These are phyloP conservation scores for Phyllosticta ampelicida DNA, from an alignment of 2,329 filamentous ascomycete genomes.

Conservation along the genomic window DNA sequence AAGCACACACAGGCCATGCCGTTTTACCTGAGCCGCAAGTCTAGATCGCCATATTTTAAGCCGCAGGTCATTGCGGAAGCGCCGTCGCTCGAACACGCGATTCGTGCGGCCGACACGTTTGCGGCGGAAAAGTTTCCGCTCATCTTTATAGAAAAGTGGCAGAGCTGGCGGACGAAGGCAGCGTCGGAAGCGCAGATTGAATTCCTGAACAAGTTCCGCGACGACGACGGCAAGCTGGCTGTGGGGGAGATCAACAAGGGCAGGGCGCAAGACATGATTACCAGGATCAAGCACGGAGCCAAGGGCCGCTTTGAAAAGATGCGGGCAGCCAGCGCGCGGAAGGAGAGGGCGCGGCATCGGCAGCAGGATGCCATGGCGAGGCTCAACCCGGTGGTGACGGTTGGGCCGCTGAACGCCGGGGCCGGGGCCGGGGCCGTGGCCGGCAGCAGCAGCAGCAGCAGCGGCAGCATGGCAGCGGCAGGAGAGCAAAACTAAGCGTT, in stretches of 20 bases:
- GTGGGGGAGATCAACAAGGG: slow-evolving; percentile 60
- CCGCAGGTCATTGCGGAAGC: slow-evolving; percentile 59
- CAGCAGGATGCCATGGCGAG: slow-evolving; percentile 36
- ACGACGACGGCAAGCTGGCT: slow-evolving; percentile 44
- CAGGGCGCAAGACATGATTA: slow-evolving; percentile 80
- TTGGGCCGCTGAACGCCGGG: slow-evolving; percentile 3
- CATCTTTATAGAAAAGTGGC: slow-evolving; percentile 53
- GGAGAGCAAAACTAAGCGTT: background rate
- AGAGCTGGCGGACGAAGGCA: slow-evolving; percentile 58
- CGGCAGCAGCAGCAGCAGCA: no score
- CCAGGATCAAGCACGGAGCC: slow-evolving; percentile 77
- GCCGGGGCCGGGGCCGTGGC: no score
- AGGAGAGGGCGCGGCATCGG: slow-evolving; percentile 28
- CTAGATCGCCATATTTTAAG: slow-evolving; percentile 46
- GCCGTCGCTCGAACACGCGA: slow-evolving; percentile 58
- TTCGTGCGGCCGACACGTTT: slow-evolving; percentile 78
- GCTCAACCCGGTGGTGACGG: slow-evolving; percentile 7
- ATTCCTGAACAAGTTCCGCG: slow-evolving; percentile 57
- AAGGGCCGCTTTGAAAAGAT: slow-evolving; percentile 42
- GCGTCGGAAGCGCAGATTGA: slow-evolving; percentile 54
- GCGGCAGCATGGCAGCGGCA: background rate
- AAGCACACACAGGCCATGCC: slow-evolving; percentile 34
- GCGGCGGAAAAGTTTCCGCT: slow-evolving; percentile 56
- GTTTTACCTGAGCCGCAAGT: background rate
- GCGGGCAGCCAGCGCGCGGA: slow-evolving; percentile 20